Evolutionary conservation across 148 eudicot genomes (phyloP).

Genomic region (Rhododendron simsii): DNA sequence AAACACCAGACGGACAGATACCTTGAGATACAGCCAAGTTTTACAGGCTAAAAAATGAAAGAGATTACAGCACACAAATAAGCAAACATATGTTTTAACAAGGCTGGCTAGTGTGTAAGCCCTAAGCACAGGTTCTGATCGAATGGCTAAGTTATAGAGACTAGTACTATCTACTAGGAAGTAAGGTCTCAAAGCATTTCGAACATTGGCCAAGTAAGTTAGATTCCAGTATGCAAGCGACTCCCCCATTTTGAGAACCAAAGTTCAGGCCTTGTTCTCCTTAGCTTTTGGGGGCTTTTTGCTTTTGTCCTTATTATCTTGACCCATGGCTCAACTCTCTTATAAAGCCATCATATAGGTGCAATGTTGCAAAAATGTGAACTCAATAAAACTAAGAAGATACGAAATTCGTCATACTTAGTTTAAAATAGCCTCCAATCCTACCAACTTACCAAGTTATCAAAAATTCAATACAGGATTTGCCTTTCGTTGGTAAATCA

Average conservation of each 20-base stretch:
- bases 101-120: neutral
- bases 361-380: neutral
- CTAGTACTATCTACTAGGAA: too few relatives aligned
- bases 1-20: neutral
- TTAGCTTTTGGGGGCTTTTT: too few relatives aligned
- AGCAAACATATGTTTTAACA: neutral
- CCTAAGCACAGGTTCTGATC: neutral
- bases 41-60: neutral
- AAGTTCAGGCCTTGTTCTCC: too few relatives aligned
- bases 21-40: neutral
- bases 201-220: neutral
- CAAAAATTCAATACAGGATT: neutral
- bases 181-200: neutral
- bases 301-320: neutral
- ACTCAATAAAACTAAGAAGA: neutral
- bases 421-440: neutral
- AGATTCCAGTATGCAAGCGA: neutral
- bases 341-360: neutral
- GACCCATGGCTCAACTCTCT: neutral
- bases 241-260: neutral
- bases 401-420: neutral
- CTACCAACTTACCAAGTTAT: neutral
- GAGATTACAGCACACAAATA: neutral
- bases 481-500: neutral
- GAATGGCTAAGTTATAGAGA: neutral